Evolutionary conservation across 768 basidiomycete genomes (phyloP).

Genomic region (Boletus tomentosulus): DNA sequence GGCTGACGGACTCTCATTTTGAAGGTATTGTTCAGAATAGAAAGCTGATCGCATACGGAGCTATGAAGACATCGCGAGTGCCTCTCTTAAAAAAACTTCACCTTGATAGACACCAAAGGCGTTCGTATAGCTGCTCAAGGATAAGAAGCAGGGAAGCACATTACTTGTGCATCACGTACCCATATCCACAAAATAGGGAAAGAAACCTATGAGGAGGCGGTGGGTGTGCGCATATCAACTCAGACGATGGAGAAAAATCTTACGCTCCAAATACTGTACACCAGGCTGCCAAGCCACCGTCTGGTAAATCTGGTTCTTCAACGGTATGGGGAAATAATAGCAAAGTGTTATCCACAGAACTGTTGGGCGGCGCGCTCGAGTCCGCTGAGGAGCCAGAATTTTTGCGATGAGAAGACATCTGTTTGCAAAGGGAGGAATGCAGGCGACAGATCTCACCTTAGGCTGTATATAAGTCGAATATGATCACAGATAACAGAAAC

Average conservation of each 20-base stretch:
- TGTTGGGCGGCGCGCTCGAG: background rate
- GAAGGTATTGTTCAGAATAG: constrained; percentile 19
- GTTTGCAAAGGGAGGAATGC: background rate
- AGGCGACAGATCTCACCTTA: background rate
- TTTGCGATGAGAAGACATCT: background rate
- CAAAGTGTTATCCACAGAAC: background rate
- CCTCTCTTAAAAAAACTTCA: background rate
- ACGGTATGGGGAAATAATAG: background rate
- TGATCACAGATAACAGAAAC: background rate
- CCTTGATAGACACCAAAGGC: constrained; percentile 30
- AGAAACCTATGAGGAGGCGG: constrained; percentile 18
- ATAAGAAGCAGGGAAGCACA: background rate
- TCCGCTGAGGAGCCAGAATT: background rate
- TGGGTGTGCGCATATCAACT: background rate
- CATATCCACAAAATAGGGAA: constrained; percentile 24
- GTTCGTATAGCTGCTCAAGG: constrained; percentile 10
- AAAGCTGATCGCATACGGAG: constrained; percentile 10
- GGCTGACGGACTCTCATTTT: constrained; percentile 20
- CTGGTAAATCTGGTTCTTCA: constrained; percentile 6
- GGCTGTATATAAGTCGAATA: background rate
- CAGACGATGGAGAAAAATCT: background rate
- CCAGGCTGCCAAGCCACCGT: constrained; percentile 21
- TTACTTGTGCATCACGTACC: constrained; percentile 7
- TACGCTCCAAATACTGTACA: constrained; percentile 26
- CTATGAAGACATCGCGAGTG: background rate